phyloP scores from a whole-genome alignment of 495 filamentous ascomycete genomes.

The Elaphomyces granulatus region DNA sequence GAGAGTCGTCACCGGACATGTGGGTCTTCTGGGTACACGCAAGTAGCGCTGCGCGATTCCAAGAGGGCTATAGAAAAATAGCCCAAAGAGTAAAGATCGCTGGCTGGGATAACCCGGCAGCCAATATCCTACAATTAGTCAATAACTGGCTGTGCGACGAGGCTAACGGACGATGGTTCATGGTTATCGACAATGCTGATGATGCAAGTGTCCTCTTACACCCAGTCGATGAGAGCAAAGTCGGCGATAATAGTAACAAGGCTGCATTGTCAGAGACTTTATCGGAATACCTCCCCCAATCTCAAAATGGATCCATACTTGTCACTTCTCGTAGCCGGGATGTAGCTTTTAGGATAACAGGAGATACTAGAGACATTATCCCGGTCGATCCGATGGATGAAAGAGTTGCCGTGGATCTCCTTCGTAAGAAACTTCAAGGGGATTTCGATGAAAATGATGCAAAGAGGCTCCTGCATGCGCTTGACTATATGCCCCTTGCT shows the following conservation, averaged over 20 bases:
- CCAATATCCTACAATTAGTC: constrained; percentile 28
- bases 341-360: constrained; percentile 8
- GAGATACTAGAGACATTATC: constrained; percentile 18
- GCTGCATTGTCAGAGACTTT: no score
- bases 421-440: constrained; percentile 32
- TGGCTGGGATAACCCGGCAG: constrained; percentile 21
- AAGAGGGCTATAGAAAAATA: constrained; percentile 26
- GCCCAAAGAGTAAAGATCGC: constrained; percentile 22
- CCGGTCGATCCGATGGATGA: constrained; percentile 22
- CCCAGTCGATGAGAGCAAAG: no score
- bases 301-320: constrained; percentile 20
- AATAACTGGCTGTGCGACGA: constrained; percentile 25
- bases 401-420: constrained; percentile 19
- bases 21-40: constrained; percentile 40
- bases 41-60: constrained; percentile 23
- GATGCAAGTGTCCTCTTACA: constrained; percentile 15
- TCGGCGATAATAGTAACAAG: no score
- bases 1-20: constrained; percentile 22
- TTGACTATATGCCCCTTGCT: no score
- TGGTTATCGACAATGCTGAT: constrained; percentile 36
- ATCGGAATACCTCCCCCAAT: constrained; percentile 23
- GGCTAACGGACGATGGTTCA: constrained; percentile 19
- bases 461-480: no score
- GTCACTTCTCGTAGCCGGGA: constrained; percentile 22
- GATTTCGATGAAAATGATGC: no score